Base-by-base conservation (phyloP, 306 rosid species). In the Quercus mongolica region DNA sequence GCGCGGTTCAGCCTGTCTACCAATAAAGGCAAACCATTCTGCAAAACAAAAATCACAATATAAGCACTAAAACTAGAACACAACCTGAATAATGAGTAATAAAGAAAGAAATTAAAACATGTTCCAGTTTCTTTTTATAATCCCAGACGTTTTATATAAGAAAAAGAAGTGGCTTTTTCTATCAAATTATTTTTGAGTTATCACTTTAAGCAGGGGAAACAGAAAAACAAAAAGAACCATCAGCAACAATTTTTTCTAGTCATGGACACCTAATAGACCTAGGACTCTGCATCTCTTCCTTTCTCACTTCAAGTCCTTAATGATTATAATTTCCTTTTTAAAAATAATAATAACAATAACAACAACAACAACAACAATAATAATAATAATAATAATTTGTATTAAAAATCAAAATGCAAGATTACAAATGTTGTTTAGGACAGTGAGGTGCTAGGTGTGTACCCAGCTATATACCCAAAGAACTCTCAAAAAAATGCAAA, bases 11-110 rank as follows among this genome's bases (percentile, higher is more conserved):
- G 98, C 98, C 80, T 78, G 86, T 82, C 88, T 89, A 79, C 99
- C 99, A 3, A 95, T 81, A 87, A 95, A 95, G 67, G 94, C 86
- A 82, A 85, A 87, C 99, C 98, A 95, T 49, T 95, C 99, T 95
- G 98, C 85, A 78, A 83, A 85, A 82, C 26, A 84, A 78, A 58
- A 82, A 74, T 79, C 69, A 59, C 78, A 77, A 71, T 52, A 56
- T 83, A 68, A 80, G 77, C 59, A 83, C 70, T 71, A 56, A 13
- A 71, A 52, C 70, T 77, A 73, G 38, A 56, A 75, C 58, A 56
- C 67, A 74, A n/a, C 38, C 80, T 23, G 64, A 69, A 67, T 26
- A 30, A 56, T 33, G 54, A 13, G 41, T 55, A 33, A n/a, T n/a
- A 64, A 64, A 31, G 12, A 64, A 15, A 17, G 18, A 15, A 0